These are phyloP conservation scores for Blumeriella jaapii DNA, from an alignment of 2,329 filamentous ascomycete species.

Conservation along the genomic window DNA sequence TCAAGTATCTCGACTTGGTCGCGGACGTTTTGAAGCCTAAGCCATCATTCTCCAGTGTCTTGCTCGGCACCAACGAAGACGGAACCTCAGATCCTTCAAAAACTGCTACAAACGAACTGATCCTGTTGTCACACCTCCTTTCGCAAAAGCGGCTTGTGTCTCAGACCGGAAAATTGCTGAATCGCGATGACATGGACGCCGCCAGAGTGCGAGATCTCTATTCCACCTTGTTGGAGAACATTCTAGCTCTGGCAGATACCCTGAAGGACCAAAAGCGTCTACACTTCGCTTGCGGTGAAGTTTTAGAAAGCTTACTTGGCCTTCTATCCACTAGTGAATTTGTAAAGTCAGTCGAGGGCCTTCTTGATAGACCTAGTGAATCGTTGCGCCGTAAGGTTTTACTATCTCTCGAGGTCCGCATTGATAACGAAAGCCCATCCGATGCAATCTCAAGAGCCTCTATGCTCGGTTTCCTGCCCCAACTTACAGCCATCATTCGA, in stretches of 20 bases:
- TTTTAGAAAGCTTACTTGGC: conserved; percentile 69
- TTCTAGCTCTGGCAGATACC: conserved; percentile 53
- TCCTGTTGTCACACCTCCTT: conserved; percentile 45
- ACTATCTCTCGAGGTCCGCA: conserved; percentile 67
- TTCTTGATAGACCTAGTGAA: conserved; percentile 66
- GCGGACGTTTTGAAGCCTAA: conserved; percentile 66
- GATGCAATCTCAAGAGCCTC: conserved; percentile 57
- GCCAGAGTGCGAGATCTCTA: conserved; percentile 59
- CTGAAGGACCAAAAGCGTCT: conserved; percentile 45
- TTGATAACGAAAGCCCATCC: conserved; percentile 59
- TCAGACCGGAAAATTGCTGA: conserved; percentile 45
- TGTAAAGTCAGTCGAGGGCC: conserved; percentile 71
- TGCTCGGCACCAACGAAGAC: conserved; percentile 51
- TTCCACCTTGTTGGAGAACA: conserved; percentile 53
- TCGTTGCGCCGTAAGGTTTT: conserved; percentile 70
- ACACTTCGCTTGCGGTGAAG: conserved; percentile 50
- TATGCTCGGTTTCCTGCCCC: conserved; percentile 68
- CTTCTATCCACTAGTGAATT: conserved; percentile 81
- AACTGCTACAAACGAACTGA: conserved; percentile 42
- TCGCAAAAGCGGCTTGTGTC: conserved; percentile 44
- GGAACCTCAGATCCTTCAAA: conserved; percentile 35
- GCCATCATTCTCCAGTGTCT: conserved; percentile 57
- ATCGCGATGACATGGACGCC: conserved; percentile 52
- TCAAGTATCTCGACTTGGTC: conserved; percentile 65
- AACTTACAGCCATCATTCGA: conserved; percentile 64